These are phyloP conservation scores for Trichoderma hamatum DNA, from an alignment of 2,329 filamentous ascomycete genomes.

Conservation along the genomic window DNA sequence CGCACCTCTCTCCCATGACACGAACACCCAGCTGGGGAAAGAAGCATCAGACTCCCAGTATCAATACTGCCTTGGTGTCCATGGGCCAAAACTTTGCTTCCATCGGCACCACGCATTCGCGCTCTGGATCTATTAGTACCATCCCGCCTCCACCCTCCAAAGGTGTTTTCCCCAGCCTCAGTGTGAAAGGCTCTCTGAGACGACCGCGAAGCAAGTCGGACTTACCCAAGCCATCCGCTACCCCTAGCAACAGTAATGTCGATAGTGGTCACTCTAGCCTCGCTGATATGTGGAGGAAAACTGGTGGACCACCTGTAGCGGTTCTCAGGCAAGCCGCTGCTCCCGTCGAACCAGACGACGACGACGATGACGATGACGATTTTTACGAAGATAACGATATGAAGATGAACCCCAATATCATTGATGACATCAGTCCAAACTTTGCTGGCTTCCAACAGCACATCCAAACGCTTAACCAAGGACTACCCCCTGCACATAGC, in stretches of 20 bases:
- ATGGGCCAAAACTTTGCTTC: constrained; percentile 59
- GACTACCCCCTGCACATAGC: constrained; percentile 56
- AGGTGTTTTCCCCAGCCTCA: constrained; percentile 50
- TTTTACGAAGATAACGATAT: constrained; percentile 60
- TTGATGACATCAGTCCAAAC: constrained; percentile 71
- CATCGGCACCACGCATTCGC: constrained; percentile 59
- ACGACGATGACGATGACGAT: constrained; percentile 64
- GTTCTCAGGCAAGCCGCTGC: constrained; percentile 44
- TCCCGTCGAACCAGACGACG: constrained; percentile 48
- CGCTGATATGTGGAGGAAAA: constrained; percentile 54
- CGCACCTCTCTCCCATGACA: constrained; percentile 53
- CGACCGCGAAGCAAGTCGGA: constrained; percentile 61
- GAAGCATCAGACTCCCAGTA: constrained; percentile 53
- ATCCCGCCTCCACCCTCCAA: constrained; percentile 53
- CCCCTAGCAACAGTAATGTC: constrained; percentile 27
- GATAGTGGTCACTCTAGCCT: constrained; percentile 46
- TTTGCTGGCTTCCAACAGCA: constrained; percentile 77
- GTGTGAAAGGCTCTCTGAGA: constrained; percentile 53
- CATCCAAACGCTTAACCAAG: constrained; percentile 73
- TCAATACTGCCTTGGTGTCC: constrained; percentile 61
- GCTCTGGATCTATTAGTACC: constrained; percentile 63
- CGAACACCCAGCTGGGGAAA: constrained; percentile 57
- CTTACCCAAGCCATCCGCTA: constrained; percentile 45
- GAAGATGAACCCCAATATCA: constrained; percentile 64
- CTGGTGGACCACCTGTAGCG: constrained; percentile 58